These are phyloP conservation scores for Ligustrum vulgare DNA, from an alignment of 257 asterid genomes.

Conservation along the genomic window DNA sequence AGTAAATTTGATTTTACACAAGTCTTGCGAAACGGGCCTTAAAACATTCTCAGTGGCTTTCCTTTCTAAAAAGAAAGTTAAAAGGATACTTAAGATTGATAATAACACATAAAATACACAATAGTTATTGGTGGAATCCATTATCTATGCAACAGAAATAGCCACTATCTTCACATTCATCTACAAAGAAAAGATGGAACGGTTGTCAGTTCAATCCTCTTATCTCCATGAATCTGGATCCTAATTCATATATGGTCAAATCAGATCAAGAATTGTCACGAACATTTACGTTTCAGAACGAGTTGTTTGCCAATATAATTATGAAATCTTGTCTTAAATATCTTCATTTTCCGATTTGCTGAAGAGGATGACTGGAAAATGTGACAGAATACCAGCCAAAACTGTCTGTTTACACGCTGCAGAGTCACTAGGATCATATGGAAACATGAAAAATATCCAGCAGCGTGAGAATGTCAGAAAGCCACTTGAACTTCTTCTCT, in stretches of 20 bases:
- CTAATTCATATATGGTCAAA: not conserved
- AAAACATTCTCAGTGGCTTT: too few relatives aligned
- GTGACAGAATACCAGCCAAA: not conserved
- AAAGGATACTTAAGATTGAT: not conserved
- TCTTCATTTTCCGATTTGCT: not conserved
- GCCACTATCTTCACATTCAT: not conserved
- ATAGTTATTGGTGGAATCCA: not conserved
- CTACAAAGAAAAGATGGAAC: not conserved
- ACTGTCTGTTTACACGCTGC: not conserved
- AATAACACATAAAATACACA: not conserved
- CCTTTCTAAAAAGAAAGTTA: not conserved
- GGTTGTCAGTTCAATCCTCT: not conserved
- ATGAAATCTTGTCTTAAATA: not conserved
- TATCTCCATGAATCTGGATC: not conserved
- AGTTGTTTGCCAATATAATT: not conserved
- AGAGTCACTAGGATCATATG: not conserved
- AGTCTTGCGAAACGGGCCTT: too few relatives aligned
- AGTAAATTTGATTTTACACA: too few relatives aligned
- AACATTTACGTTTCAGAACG: not conserved
- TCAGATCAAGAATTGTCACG: not conserved
- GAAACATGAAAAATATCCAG: not conserved
- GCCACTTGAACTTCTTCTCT: not conserved
- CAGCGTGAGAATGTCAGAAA: not conserved
- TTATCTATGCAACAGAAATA: not conserved
- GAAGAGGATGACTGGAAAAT: constrained; percentile 1